Conservation (phyloP, 345 rosid species). For the Mercurialis annua region DNA sequence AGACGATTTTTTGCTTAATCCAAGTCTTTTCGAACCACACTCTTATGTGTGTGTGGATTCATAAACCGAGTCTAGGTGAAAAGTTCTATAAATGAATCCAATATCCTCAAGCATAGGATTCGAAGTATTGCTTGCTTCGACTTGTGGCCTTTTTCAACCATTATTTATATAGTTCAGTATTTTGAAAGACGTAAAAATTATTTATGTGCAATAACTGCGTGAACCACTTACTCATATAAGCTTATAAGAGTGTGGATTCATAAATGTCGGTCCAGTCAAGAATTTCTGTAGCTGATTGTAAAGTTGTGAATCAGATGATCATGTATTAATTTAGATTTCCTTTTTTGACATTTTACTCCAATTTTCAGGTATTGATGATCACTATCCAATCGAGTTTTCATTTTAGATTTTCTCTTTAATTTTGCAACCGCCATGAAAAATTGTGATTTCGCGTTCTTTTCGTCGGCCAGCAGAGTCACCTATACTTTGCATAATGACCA, state of each 20-base stretch:
- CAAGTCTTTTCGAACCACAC: background rate
- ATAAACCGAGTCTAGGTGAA: background rate
- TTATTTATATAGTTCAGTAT: background rate
- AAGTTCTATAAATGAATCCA: background rate
- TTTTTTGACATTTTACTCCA: background rate
- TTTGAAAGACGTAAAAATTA: too few relatives aligned
- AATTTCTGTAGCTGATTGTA: background rate
- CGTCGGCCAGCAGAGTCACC: constrained; percentile 39
- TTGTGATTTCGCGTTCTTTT: constrained; percentile 26
- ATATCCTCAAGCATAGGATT: background rate
- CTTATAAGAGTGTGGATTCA: background rate
- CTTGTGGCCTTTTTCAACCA: too few relatives aligned
- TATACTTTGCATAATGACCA: constrained; percentile 40
- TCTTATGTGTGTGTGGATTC: background rate
- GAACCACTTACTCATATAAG: too few relatives aligned
- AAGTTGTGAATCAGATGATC: background rate
- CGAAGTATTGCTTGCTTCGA: background rate
- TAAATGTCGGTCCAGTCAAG: background rate
- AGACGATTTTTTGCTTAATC: background rate
- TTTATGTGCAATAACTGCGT: too few relatives aligned
- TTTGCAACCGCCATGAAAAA: constrained; percentile 28
- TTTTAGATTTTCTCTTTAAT: background rate
- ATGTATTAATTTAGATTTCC: background rate
- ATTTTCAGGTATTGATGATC: background rate
- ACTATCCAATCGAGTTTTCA: background rate